phyloP scores from a whole-genome alignment of 805 yeast species.

The Spencermartinsiella europaea region DNA sequence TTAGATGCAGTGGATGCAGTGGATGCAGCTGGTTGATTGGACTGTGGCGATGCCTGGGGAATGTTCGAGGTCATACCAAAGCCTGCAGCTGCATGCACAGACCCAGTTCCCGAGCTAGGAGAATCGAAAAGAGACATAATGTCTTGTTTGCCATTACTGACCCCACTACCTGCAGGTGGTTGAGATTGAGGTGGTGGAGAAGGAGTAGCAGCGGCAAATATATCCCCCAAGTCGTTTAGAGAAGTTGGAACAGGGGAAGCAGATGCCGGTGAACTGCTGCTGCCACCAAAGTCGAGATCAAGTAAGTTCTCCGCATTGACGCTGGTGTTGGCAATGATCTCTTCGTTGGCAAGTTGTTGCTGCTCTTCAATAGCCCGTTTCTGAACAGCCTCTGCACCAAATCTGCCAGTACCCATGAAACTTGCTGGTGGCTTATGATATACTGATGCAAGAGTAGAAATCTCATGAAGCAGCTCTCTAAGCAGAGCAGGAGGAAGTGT shows the following conservation, averaged over 20 bases:
- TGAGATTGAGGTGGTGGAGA: slow-evolving; percentile 15
- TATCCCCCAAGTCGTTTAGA: slow-evolving; percentile 70
- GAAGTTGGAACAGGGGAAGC: slow-evolving; percentile 32
- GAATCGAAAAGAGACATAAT: slow-evolving; percentile 43
- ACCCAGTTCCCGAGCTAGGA: slow-evolving; percentile 9
- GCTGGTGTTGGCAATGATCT: slow-evolving; percentile 40
- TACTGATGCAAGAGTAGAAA: slow-evolving; percentile 82
- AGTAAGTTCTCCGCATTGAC: slow-evolving; percentile 73
- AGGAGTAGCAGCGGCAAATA: slow-evolving; percentile 37
- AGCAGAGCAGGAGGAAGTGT: slow-evolving; percentile 63
- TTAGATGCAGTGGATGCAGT: slow-evolving; percentile 11
- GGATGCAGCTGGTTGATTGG: slow-evolving; percentile 2
- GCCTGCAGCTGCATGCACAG: background rate
- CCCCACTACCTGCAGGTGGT: slow-evolving; percentile 23
- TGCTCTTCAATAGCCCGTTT: slow-evolving; percentile 66
- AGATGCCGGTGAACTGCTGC: slow-evolving; percentile 16
- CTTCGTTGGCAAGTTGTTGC: slow-evolving; percentile 69
- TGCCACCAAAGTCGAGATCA: slow-evolving; percentile 72
- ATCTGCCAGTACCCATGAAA: slow-evolving; percentile 45
- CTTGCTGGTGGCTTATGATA: slow-evolving; percentile 76
- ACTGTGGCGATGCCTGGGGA: slow-evolving; percentile 3
- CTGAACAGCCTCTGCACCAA: slow-evolving; percentile 38
- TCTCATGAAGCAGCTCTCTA: slow-evolving; percentile 63
- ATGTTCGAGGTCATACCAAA: background rate
- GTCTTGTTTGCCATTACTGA: slow-evolving; percentile 32